Evolutionary conservation across 139 green algal species (phyloP), one percentile per base, ranked within the genome.

Genomic region (Helicosporidium sp.): DNA sequence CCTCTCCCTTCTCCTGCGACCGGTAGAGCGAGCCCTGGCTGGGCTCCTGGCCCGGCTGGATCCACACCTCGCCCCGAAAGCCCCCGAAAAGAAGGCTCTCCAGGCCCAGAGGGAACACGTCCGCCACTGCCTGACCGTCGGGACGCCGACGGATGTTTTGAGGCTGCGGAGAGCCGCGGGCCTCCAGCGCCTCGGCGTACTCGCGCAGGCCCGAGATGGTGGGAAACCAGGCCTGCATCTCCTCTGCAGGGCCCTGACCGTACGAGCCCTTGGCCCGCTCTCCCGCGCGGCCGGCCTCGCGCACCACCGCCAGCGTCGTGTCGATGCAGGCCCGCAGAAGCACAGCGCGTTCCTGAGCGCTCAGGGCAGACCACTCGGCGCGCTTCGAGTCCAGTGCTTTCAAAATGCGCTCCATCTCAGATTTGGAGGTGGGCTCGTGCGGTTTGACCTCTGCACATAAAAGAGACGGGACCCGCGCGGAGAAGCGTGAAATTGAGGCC

Each of bases 11-110:
- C 7, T 51, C 57, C 56, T 76, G 76, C 6, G 34, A 15, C 7
- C 64, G 53, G 47, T 69, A 69, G 5, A 61, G 25, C 13, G 10
- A 19, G 4, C 55, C 61, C 56, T 83, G 74, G 15, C 43, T 74
- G 12, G 70, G 28, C 8, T 61, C 61, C 37, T 75, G 47, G 29
- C 75, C 75, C 4, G 66, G 75, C 56, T 74, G 20, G 0, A 91
- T 63, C 79, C 79, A 91, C 6, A 91, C 28, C 63, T 82, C 73
- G 18, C 60, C 69, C 10, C 31, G 46, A n/a, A 54, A 58, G 4
- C 68, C 69, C 12, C 52, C 58, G 36, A 71, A 78, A n/a, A 82
- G 28, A 31, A 81, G 44, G 1, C 52, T 25, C 26, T 70, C 58
- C 40, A 71, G 20, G 18, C 69, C 69, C n/a, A 34, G 24, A 13